Conservation (phyloP, 305 asterid species). For the Fraxinus latifolia region DNA sequence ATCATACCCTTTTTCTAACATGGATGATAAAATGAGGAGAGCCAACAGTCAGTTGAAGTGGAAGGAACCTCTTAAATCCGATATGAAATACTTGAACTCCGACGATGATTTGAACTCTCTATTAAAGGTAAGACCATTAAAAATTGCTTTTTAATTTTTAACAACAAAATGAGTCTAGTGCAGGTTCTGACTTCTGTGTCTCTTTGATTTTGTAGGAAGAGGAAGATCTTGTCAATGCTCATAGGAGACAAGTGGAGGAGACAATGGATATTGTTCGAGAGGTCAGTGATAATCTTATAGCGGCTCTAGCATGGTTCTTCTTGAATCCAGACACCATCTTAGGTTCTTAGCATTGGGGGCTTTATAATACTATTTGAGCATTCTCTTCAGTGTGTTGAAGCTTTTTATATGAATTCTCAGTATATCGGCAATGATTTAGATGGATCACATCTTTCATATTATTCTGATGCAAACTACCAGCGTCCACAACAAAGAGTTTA, state of each 20-base stretch:
- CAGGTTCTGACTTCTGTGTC: constrained; percentile 8
- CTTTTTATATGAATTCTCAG: neutral
- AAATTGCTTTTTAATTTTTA: neutral
- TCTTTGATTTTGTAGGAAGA: constrained; percentile 59
- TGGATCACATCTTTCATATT: neutral
- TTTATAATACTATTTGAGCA: neutral
- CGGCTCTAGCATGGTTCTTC: neutral
- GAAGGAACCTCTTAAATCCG: constrained; percentile 71
- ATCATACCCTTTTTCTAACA: constrained; percentile 35
- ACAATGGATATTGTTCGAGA: constrained; percentile 93
- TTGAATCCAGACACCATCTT: neutral
- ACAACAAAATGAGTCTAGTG: neutral
- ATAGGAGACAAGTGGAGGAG: constrained; percentile 94
- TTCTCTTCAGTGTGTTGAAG: neutral
- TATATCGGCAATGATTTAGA: neutral
- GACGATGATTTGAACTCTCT: constrained; percentile 70
- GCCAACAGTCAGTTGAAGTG: constrained; percentile 54
- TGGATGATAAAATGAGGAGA: constrained; percentile 56
- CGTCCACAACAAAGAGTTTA: neutral
- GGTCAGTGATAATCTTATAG: constrained; percentile 42
- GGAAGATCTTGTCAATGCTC: constrained; percentile 93
- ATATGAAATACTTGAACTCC: constrained; percentile 48
- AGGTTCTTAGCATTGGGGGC: neutral
- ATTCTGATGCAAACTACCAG: neutral
- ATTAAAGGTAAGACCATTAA: constrained; percentile 52